A percentile compares a stretch with the other conserved stretches of the same genome.
Evolutionary conservation across 2,329 filamentous ascomycete species (phyloP).

Genomic region (Fusarium coffeatum): DNA sequence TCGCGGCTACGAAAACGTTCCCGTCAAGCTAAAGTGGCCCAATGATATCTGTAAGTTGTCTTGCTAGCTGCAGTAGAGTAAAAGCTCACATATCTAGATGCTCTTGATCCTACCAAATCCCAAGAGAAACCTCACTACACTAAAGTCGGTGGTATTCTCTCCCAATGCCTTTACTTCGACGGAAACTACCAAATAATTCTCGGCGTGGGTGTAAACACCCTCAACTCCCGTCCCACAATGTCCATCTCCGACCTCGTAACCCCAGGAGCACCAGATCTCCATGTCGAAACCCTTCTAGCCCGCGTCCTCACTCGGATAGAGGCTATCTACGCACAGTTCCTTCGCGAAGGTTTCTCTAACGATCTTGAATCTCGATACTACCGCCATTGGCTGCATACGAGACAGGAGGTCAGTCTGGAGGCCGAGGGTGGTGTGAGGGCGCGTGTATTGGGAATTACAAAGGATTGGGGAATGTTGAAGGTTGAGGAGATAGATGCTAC

Average conservation of each 20-base stretch:
- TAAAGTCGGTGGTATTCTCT: constrained; percentile 93
- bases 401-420: constrained; percentile 79
- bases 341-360: constrained; percentile 77
- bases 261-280: constrained; percentile 65
- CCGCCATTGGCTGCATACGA: constrained; percentile 84
- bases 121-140: constrained; percentile 68
- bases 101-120: constrained; percentile 70
- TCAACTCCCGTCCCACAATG: constrained; percentile 86
- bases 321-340: constrained; percentile 78
- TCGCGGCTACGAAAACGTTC: constrained; percentile 76
- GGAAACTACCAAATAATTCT: constrained; percentile 86
- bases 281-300: constrained; percentile 83
- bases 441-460: constrained; percentile 85
- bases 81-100: constrained; percentile 58
- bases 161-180: constrained; percentile 84
- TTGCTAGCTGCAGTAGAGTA: rapidly evolving
- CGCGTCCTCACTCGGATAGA: constrained; percentile 84
- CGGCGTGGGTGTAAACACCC: constrained; percentile 87
- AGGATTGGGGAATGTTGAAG: constrained; percentile 88
- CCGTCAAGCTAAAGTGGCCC: constrained; percentile 94
- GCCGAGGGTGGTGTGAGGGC: constrained; percentile 80
- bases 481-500: constrained; percentile 84
- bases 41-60: constrained; percentile 82
- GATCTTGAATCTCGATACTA: constrained; percentile 84
- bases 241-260: constrained; percentile 81